Base-by-base conservation (phyloP, 73 alveolate genomes). In the Paramecium tetraurelia region DNA sequence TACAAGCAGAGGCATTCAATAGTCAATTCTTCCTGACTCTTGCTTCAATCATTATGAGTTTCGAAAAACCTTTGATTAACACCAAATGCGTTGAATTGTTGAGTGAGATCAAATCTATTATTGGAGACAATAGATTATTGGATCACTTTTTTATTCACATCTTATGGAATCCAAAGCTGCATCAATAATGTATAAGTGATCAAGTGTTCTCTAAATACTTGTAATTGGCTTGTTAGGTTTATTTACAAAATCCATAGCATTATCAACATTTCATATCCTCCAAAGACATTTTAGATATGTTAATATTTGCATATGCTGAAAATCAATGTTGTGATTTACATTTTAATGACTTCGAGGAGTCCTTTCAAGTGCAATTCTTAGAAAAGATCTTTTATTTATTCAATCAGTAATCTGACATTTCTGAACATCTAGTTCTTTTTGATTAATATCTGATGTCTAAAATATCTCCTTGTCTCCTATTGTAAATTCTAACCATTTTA, bases 81-180 rank as follows among this genome's bases (percentile, higher is more conserved):
- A 11, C 21, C 7, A 80, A 80, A 41, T 80, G 90, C 46, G 33
- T 80, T 22, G 90, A 80, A 41, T 44, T 48, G 14, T 22, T 80
- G n/a, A 41, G 4, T 41, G 90, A 41, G 7, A 80, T 57, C 5
- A 80, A 80, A 80, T 9, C 31, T 18, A 80, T 18, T 40, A 59
- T 80, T 3, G 31, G 22, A 21, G 90, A 80, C 5, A 41, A 27
- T 46, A 21, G 57, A 22, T 48, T 80, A 44, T 20, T 80, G 16
- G 90, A 80, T 46, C 57, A 80, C n/a, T 80, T 80, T 20, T 80
- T 80, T 48, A 18, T 80, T 22, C 29, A 41, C 24, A 27, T 80
- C 3, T 35, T 80, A 44, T 80, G 90, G 90, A 80, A 80, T 46
- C 75, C 90, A 41, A 41, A 48, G 11, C 7, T 80, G 5, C 72